Conservation (phyloP, 2,329 filamentous ascomycete species). For the Nigrospora osmanthi region DNA sequence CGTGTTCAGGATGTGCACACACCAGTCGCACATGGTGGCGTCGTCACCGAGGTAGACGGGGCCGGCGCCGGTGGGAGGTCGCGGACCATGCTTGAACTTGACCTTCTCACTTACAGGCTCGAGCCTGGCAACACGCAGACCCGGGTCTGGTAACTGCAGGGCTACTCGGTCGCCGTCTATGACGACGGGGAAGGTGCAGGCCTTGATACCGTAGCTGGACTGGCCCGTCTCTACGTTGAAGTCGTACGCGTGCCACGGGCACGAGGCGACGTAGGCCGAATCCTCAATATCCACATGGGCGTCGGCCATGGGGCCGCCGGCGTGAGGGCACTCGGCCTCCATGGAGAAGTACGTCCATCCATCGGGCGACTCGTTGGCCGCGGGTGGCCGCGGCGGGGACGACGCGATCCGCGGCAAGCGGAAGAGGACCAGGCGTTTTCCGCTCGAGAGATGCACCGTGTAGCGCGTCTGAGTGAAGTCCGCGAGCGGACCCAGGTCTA, state of each 20-base stretch:
- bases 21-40: slow-evolving; percentile 38
- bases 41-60: slow-evolving; percentile 26
- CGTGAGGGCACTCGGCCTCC: slow-evolving; percentile 38
- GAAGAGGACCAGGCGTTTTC: slow-evolving; percentile 36
- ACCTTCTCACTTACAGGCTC: slow-evolving; percentile 36
- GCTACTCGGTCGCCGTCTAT: slow-evolving; percentile 24
- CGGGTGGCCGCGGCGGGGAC: slow-evolving; percentile 11
- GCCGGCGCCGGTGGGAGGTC: slow-evolving; percentile 7
- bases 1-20: slow-evolving; percentile 34
- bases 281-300: slow-evolving; percentile 38
- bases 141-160: slow-evolving; percentile 21
- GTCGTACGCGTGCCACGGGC: slow-evolving; percentile 40
- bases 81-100: slow-evolving; percentile 29
- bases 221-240: slow-evolving; percentile 40
- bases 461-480: slow-evolving; percentile 30
- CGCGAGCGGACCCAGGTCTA: slow-evolving; percentile 19
- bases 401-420: slow-evolving; percentile 31
- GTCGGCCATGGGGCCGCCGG: slow-evolving; percentile 35
- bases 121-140: slow-evolving; percentile 20
- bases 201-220: slow-evolving; percentile 36
- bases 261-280: slow-evolving; percentile 36
- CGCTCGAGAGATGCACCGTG: slow-evolving; percentile 31
- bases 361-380: slow-evolving; percentile 21
- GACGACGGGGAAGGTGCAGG: slow-evolving; percentile 35
- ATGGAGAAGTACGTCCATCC: slow-evolving; percentile 38